Evolutionary conservation across 768 basidiomycete species (phyloP), one percentile per base, ranked within the genome.

Genomic region (Xerocomellus intermedius): DNA sequence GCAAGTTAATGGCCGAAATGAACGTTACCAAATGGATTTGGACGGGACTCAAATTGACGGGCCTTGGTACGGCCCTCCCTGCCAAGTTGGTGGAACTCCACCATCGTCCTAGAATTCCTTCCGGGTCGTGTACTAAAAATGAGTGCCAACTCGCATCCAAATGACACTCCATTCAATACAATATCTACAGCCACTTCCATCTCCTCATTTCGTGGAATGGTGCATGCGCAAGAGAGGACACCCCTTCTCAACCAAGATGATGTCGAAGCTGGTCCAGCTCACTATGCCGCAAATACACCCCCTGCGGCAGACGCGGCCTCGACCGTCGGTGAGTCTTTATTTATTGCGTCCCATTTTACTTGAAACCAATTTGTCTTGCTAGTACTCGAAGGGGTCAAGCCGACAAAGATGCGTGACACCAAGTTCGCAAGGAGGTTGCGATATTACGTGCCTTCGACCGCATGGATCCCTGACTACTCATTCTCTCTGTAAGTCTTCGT

Each of bases 391-490:
- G 58, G 60, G 1, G 45, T 21, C 21, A 64, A 63, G 44, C 56
- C 60, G 36, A 47, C 51, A 6, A 59, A 51, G 12, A 64, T 61
- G 19, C 56, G 61, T 22, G 54, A 66, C 55, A 64, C 67, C 50
- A 71, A 62, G 50, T 72, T 79, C 58, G 74, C 70, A 37, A 84
- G 82, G 58, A 75, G 78, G 63, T 65, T 86, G 32, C 79, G 78
- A 61, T 93, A 93, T 66, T 93, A 93, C 57, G 76, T 93, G 50
- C 91, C 91, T 3, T 87, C 86, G 1, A 79, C 79, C 10, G 75
- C 80, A 30, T 94, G 91, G 91, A 87, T 94, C 56, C 91, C 91
- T 7, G 77, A 81, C 52, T 94, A 94, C 62, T 83, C 84, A 0
- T 62, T 79, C 16, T 84, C 85, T 19, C 72, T 85, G 87, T 89